These are phyloP conservation scores for Coemansia sp. DNA, from an alignment of 192 early-diverging fungal species.

Conservation along the genomic window DNA sequence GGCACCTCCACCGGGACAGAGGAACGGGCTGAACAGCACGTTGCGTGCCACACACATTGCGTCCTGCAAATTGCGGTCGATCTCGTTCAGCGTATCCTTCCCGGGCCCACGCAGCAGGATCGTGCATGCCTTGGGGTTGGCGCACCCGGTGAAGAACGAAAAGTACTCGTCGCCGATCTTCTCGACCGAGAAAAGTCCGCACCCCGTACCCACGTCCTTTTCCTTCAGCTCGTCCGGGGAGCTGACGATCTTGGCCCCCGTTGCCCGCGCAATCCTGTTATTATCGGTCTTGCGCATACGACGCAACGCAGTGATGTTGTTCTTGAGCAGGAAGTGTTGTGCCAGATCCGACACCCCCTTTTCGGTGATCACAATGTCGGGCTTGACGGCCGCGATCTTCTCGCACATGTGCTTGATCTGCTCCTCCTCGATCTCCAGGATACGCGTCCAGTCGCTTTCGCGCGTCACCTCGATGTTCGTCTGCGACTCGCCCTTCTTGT, in stretches of 20 bases:
- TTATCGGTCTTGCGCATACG: slow-evolving; percentile 99
- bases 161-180: slow-evolving; percentile 99
- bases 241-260: slow-evolving; percentile 95
- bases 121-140: slow-evolving; percentile 97
- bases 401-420: slow-evolving; percentile 97
- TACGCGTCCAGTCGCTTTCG: slow-evolving; percentile 94
- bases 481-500: slow-evolving; percentile 99
- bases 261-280: slow-evolving; percentile 97
- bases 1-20: slow-evolving; percentile 96
- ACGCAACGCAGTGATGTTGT: slow-evolving; percentile 96
- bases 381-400: slow-evolving; percentile 93
- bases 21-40: slow-evolving; percentile 91
- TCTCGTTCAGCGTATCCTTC: slow-evolving; percentile 97
- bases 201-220: slow-evolving; percentile 89
- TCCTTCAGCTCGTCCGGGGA: slow-evolving; percentile 96
- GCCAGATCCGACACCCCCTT: slow-evolving; percentile 99
- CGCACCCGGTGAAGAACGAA: slow-evolving; percentile 90
- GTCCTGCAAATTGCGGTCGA: slow-evolving; percentile 98
- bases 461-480: slow-evolving; percentile 98
- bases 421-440: slow-evolving; percentile 99
- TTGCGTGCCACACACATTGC: slow-evolving; percentile 99
- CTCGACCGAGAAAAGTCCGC: slow-evolving; percentile 91
- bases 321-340: slow-evolving; percentile 97
- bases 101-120: slow-evolving; percentile 95
- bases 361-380: slow-evolving; percentile 97